Conservation (phyloP, 164 flowering plant genomes). For the Brasenia schreberi region DNA sequence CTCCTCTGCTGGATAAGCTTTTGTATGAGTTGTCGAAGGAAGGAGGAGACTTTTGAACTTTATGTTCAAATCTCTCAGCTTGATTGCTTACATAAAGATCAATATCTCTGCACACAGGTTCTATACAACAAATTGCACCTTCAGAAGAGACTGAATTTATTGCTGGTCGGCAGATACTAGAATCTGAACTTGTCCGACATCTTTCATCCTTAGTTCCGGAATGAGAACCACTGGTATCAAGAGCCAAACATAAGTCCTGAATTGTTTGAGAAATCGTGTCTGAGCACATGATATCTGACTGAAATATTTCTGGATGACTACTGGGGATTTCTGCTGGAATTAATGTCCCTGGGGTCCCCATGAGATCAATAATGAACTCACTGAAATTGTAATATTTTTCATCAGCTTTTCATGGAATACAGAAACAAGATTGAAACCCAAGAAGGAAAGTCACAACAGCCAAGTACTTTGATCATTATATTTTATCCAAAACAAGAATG, state of each 20-base stretch:
- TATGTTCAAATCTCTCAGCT: constrained; percentile 38
- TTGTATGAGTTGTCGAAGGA: constrained; percentile 22
- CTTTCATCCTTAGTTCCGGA: background rate
- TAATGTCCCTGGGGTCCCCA: constrained; percentile 96
- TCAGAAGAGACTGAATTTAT: constrained; percentile 16
- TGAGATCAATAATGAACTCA: constrained; percentile 89
- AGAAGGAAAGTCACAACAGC: background rate
- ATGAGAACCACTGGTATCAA: constrained; percentile 13
- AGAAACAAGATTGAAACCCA: background rate
- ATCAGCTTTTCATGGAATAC: background rate
- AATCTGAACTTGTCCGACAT: constrained; percentile 8
- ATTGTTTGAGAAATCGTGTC: constrained; percentile 16
- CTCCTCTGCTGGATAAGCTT: constrained; percentile 17
- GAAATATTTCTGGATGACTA: constrained; percentile 33
- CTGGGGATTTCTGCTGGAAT: constrained; percentile 88
- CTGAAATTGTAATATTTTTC: constrained; percentile 22
- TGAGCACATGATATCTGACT: constrained; percentile 25
- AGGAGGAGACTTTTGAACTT: constrained; percentile 42
- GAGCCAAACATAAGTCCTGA: constrained; percentile 13
- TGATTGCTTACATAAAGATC: constrained; percentile 17
- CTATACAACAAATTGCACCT: constrained; percentile 8
- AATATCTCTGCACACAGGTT: constrained; percentile 8
- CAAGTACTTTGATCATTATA: background rate
- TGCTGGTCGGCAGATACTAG: constrained; percentile 9
- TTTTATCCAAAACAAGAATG: background rate